phyloP scores from a whole-genome alignment of 2,329 filamentous ascomycete species.

The Colletotrichum paranaense region DNA sequence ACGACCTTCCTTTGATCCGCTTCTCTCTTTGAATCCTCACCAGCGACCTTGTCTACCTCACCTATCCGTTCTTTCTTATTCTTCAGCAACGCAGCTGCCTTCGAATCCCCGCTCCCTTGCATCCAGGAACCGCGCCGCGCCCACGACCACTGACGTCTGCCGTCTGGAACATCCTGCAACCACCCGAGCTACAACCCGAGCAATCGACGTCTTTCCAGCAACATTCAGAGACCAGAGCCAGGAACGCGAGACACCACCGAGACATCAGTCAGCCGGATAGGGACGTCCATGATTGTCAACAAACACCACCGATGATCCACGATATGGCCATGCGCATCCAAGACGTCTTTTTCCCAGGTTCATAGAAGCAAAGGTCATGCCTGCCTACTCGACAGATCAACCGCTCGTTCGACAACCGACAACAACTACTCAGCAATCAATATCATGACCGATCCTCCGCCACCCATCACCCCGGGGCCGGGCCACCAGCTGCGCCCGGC shows the following conservation, averaged over 20 bases:
- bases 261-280: conserved; percentile 1
- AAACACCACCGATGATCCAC: conserved; percentile 32
- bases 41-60: background rate
- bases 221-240: background rate
- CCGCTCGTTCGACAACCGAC: conserved; percentile 32
- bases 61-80: conserved; percentile 7
- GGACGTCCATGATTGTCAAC: conserved; percentile 8
- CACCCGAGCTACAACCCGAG: conserved; percentile 7
- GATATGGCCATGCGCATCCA: conserved; percentile 28
- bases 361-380: conserved; percentile 34
- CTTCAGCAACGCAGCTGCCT: background rate
- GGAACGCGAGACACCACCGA: conserved; percentile 6
- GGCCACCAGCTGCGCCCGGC: conserved; percentile 48
- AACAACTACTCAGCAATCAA: conserved; percentile 29
- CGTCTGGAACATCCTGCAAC: conserved; percentile 16
- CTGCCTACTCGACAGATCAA: conserved; percentile 20
- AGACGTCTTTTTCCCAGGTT: conserved; percentile 26
- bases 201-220: background rate
- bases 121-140: conserved; percentile 15
- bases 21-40: conserved; percentile 12
- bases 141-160: conserved; percentile 13
- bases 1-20: conserved; percentile 2
- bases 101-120: conserved; percentile 15
- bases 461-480: conserved; percentile 44
- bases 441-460: conserved; percentile 50